These are phyloP conservation scores for Malus sylvestris DNA, from an alignment of 306 rosid genomes.

Conservation along the genomic window DNA sequence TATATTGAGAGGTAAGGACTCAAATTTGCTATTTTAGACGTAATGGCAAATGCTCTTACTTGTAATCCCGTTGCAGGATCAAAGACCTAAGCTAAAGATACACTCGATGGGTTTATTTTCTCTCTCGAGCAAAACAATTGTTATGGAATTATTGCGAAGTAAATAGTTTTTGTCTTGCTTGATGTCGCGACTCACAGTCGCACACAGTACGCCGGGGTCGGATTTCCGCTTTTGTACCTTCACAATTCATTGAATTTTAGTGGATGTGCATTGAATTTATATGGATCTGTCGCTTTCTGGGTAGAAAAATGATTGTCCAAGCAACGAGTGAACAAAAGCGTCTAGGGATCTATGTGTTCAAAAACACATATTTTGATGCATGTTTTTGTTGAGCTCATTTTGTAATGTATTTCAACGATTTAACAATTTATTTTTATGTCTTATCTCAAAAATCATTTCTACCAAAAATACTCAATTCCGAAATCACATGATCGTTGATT, in stretches of 20 bases:
- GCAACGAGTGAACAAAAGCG: background rate
- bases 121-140: background rate
- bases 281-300: background rate
- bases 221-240: conserved; percentile 2
- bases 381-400: no score
- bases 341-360: no score
- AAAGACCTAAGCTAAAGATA: background rate
- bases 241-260: background rate
- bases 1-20: no score
- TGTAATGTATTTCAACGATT: no score
- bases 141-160: background rate
- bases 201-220: background rate
- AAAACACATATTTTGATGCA: no score
- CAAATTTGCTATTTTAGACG: no score
- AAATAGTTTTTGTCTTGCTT: background rate
- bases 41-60: no score
- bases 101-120: background rate
- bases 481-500: no score
- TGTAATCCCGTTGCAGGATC: background rate
- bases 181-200: no score
- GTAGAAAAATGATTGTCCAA: background rate
- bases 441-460: no score
- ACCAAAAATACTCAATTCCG: no score
- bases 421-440: no score
- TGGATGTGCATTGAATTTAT: background rate